Base-by-base conservation (phyloP, 2,329 filamentous ascomycete species). In the Colletotrichum horii region DNA sequence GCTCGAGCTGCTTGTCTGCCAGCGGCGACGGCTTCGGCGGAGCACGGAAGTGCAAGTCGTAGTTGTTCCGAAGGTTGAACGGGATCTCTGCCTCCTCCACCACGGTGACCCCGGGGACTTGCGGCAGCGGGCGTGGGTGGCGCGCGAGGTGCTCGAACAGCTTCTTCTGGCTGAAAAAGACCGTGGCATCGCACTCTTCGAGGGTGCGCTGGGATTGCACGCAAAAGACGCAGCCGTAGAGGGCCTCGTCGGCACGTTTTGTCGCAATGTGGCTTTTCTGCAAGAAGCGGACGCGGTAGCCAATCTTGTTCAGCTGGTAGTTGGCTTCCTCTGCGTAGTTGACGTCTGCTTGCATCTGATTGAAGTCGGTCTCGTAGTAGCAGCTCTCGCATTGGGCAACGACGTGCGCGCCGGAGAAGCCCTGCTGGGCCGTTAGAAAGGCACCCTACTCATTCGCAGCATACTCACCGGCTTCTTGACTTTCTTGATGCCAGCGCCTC, bases 141-240 rank as follows among this genome's bases (percentile, higher is more conserved):
- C 89, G 86, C 5, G 88, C 84, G 69, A 91, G 81, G 78, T 92
- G 90, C 22, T 84, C 81, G 74, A 91, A 91, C 6, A 91, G 84
- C 62, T 89, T 85, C 74, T 86, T 87, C 64, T 89, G 87, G 61
- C 81, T 88, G 79, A 90, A 89, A 80, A 91, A 91, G 11, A 91
- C 88, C 1, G 90, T 91, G 4, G 90, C 87, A 64, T 92, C 90
- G 77, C 88, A 88, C 71, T 89, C 86, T 65, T 91, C 88, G 4
- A 87, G 80, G 0, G 89, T 91, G n/a, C 80, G 83, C 1, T 89
- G 89, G 22, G 83, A 76, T 7, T 88, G 85, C 6, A 90, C 82
- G 79, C 90, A 92, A 78, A 92, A 91, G 2, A 90, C 77, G 76
- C 90, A 92, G 4, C 84, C 89, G 78, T 90, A 92, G 60, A 90